Percentiles rank a stretch among this genome's conserved stretches.
Evolutionary conservation across 106 monocot genomes (phyloP).

Genomic region (Dactylorhiza incarnata): DNA sequence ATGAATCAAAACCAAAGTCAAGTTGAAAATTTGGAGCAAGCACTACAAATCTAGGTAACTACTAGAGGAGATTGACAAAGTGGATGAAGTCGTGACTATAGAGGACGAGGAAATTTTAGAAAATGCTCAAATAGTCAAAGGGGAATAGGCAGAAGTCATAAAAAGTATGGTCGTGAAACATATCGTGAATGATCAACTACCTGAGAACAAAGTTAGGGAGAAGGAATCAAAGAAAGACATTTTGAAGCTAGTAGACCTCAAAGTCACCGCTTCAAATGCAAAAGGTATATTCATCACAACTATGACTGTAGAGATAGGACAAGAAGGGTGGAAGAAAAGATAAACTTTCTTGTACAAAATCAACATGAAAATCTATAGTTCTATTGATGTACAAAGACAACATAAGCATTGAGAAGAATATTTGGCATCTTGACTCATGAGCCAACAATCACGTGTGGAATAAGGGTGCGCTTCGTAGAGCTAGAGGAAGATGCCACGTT

Average conservation of each 20-base stretch:
- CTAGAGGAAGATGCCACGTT: too few species aligned
- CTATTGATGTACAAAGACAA: neutral
- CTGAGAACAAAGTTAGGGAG: neutral
- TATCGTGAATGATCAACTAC: neutral
- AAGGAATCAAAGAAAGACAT: neutral
- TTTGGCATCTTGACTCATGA: conserved; percentile 3
- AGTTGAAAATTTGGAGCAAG: neutral
- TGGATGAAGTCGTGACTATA: neutral
- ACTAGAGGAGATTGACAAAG: neutral
- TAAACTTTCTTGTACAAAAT: neutral
- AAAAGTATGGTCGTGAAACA: neutral
- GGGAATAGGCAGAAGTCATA: neutral
- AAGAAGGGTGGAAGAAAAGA: neutral
- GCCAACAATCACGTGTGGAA: conserved; percentile 10
- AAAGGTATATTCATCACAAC: conserved; percentile 4
- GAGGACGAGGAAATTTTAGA: too few species aligned
- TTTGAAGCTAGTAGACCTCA: neutral
- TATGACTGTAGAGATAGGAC: neutral
- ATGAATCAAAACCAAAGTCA: neutral
- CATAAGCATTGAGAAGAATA: neutral
- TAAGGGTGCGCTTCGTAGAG: too few species aligned
- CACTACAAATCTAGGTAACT: neutral
- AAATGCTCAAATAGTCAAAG: neutral
- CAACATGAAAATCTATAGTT: neutral
- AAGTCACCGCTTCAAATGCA: conserved; percentile 12